Evolutionary conservation across 768 basidiomycete genomes (phyloP), one percentile per base, ranked within the genome.

Genomic region (Leccinum uliginosum): DNA sequence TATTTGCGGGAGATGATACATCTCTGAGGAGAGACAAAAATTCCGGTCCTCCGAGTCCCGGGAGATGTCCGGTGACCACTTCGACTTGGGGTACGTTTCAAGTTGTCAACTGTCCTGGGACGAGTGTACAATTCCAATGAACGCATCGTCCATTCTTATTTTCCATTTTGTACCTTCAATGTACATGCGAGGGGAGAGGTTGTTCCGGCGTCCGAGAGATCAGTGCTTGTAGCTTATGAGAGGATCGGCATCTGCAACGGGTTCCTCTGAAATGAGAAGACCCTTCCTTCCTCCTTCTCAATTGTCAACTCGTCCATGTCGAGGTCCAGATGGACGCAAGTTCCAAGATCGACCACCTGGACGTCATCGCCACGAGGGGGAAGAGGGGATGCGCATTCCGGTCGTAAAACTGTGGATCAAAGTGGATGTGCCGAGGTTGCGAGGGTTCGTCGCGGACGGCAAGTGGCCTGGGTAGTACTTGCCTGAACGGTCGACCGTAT

Each of bases 221-320:
- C 17, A 7, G 35, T n/a, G 35, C 35, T 38, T 38, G 35, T 15
- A 15, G 15, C 17, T 17, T 15, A n/a, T 38, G 30, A 32, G 30
- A 5, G 30, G 30, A 32, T 32, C 30, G 12, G 12, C 30, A 32
- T 30, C 30, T 30, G 30, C 14, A 34, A 34, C 14, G 19, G 44
- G 11, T 23, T 45, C 44, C 7, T 15, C 34, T 35, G 15, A 17
- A 35, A 3, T 3, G 15, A 35, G 15, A 49, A 8, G 34, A 35
- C 34, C n/a, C 19, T 3, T 6, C 4, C 15, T 34, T 34, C 32
- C 32, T 32, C 32, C 32, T 30, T 30, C 10, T 32, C 32, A 69
- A 38, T 67, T 62, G 32, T 62, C 71, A 38, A 72, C 7, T 64
- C 69, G 1, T 71, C 67, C 62, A 69, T 54, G 60, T 55, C 59